Evolutionary conservation across 495 filamentous ascomycete species (phyloP), one percentile per base, ranked within the genome.

Genomic region (Lichina pygmaea): DNA sequence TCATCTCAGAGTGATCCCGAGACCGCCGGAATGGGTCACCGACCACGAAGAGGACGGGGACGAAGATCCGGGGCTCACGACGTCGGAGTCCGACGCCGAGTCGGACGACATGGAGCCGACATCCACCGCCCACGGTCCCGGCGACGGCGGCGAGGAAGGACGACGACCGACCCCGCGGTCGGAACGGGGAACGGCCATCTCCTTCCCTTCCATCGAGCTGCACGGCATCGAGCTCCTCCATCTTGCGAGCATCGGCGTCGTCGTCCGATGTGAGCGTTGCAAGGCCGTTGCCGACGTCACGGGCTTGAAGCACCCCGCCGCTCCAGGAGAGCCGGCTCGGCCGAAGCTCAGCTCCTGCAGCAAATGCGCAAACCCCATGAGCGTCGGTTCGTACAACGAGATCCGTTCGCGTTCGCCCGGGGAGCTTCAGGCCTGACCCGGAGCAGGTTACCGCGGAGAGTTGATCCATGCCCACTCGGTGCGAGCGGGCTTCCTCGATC

Each of bases 221-320:
- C 70, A 86, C 50, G 72, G 77, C 41, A 77, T 93, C 46, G 82
- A 93, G 53, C 60, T 93, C 2, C 64, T 93, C 34, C 77, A 92
- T 50, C 57, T 92, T 4, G 57, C 66, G 0, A 62, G 68, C 10
- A 62, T 91, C n/a, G 75, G 66, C 39, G 63, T 91, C 46, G 77
- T 68, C 0, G 60, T 89, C 44, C 86, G 86, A 54, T 94, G 86
- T 59, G 73, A 77, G 33, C 71, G 83, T 37, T 94, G 85, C 65
- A 89, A 82, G 57, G 78, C 77, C 37, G 54, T 66, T 3, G 73
- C 73, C 55, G 84, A 92, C 48, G 60, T 86, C 15, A 70, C 68
- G 38, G 74, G 73, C 32, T 61, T 94, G 10, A 71, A 67, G 13
- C 60, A 66, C 32, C 58, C 59, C 7, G 42, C 46, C 10, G 58